Evolutionary conservation across 2,329 filamentous ascomycete species (phyloP).

Genomic region (Penicillium sp.): DNA sequence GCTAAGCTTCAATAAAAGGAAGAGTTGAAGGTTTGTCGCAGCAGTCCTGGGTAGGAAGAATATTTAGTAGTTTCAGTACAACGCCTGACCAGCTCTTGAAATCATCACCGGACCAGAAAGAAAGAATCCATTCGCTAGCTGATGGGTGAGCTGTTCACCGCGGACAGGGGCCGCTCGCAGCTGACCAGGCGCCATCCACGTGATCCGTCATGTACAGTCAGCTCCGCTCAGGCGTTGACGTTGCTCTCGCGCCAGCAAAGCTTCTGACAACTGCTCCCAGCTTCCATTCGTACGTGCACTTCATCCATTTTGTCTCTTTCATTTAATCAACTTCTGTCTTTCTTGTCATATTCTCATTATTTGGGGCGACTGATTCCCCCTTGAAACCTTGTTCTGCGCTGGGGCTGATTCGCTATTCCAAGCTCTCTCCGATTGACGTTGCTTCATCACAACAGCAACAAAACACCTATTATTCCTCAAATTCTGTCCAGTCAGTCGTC

Average conservation of each 20-base stretch:
- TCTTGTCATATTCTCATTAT: slow-evolving; percentile 4
- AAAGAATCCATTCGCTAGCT: not conserved
- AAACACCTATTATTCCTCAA: slow-evolving; percentile 16
- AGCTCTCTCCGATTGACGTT: slow-evolving; percentile 32
- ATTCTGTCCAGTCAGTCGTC: slow-evolving; percentile 9
- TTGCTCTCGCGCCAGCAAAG: slow-evolving; percentile 28
- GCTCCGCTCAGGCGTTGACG: slow-evolving; percentile 24
- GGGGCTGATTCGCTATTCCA: slow-evolving; percentile 23
- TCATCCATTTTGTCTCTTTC: slow-evolving; percentile 22
- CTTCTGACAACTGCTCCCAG: slow-evolving; percentile 26
- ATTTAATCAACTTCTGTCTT: slow-evolving; percentile 12
- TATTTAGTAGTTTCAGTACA: not conserved
- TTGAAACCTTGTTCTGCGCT: slow-evolving; percentile 9
- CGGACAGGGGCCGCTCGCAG: slow-evolving; percentile 2
- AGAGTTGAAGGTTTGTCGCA: not conserved
- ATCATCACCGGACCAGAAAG: not conserved
- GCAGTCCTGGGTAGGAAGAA: not conserved
- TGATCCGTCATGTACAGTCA: slow-evolving; percentile 22
- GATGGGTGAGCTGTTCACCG: slow-evolving; percentile 1
- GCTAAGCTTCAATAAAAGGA: not conserved
- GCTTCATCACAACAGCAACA: slow-evolving; percentile 32
- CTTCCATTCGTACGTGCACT: slow-evolving; percentile 24
- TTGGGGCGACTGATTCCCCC: slow-evolving; percentile 3
- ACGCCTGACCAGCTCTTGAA: not conserved
- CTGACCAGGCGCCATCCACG: slow-evolving; percentile 15